These are phyloP conservation scores for Pseudocercospora pini-densiflorae DNA, from an alignment of 2,329 filamentous ascomycete genomes.

Conservation along the genomic window DNA sequence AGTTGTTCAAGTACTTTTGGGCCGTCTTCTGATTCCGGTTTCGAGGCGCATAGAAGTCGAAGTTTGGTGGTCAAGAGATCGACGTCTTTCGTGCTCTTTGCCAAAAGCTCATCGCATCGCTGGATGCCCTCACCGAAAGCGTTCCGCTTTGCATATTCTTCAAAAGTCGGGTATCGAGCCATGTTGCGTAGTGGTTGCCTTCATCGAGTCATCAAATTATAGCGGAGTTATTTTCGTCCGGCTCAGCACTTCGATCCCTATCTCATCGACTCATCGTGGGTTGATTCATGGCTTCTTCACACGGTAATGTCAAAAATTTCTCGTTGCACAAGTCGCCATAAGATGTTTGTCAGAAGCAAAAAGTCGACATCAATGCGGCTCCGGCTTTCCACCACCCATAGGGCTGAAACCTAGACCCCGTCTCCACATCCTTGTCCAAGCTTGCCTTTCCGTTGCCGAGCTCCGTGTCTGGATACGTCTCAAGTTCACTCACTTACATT, in stretches of 20 bases:
- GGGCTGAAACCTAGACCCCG: background rate
- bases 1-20: slow-evolving; percentile 33
- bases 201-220: background rate
- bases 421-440: background rate
- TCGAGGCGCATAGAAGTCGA: slow-evolving; percentile 33
- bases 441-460: background rate
- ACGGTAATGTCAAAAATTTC: too few species aligned
- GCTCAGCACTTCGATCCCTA: background rate
- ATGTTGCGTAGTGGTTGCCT: slow-evolving; percentile 24
- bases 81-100: slow-evolving; percentile 36
- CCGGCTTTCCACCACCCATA: background rate
- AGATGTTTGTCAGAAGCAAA: too few species aligned
- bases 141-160: slow-evolving; percentile 36
- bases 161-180: slow-evolving; percentile 41
- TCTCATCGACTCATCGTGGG: background rate
- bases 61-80: slow-evolving; percentile 39
- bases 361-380: background rate
- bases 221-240: background rate
- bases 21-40: slow-evolving; percentile 21
- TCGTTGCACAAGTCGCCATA: too few species aligned
- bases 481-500: background rate
- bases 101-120: slow-evolving; percentile 39
- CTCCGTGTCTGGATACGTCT: background rate
- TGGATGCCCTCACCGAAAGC: slow-evolving; percentile 39
- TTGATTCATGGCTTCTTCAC: too few species aligned